Evolutionary conservation across 192 early-diverging fungal species (phyloP).

Genomic region (Pilobolus umbonatus): DNA sequence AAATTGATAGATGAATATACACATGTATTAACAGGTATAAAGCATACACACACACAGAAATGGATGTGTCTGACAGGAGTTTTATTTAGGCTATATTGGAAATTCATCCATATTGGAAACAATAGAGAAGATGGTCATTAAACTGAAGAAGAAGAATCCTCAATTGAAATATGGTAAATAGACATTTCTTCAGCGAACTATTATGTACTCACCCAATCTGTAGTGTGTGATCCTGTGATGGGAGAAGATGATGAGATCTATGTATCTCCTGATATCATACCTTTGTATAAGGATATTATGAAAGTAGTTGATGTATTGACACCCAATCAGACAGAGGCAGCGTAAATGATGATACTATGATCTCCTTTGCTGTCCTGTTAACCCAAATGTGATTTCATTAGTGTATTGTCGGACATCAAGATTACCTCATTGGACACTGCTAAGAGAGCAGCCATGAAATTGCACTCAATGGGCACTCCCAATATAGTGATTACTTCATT

Average conservation of each 20-base stretch:
- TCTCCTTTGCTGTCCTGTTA: background rate
- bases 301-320: conserved; percentile 73
- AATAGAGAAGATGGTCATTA: conserved; percentile 49
- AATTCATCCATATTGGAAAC: conserved; percentile 56
- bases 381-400: conserved; percentile 4
- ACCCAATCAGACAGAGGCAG: conserved; percentile 90
- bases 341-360: conserved; percentile 41
- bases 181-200: background rate
- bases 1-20: conserved; percentile 66
- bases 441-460: conserved; percentile 45
- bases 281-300: conserved; percentile 67
- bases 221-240: conserved; percentile 70
- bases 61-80: background rate
- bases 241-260: conserved; percentile 86
- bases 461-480: conserved; percentile 65
- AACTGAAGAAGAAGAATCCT: conserved; percentile 48
- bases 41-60: background rate
- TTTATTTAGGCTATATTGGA: conserved; percentile 72
- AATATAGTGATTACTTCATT: conserved; percentile 80
- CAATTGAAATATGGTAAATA: conserved; percentile 48
- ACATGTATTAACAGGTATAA: conserved; percentile 74
- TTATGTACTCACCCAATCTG: background rate
- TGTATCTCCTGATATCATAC: conserved; percentile 72
- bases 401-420: conserved; percentile 51
- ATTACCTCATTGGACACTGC: conserved; percentile 51